Conservation (phyloP, 2,329 filamentous ascomycete genomes). For the Eutypella sp. region DNA sequence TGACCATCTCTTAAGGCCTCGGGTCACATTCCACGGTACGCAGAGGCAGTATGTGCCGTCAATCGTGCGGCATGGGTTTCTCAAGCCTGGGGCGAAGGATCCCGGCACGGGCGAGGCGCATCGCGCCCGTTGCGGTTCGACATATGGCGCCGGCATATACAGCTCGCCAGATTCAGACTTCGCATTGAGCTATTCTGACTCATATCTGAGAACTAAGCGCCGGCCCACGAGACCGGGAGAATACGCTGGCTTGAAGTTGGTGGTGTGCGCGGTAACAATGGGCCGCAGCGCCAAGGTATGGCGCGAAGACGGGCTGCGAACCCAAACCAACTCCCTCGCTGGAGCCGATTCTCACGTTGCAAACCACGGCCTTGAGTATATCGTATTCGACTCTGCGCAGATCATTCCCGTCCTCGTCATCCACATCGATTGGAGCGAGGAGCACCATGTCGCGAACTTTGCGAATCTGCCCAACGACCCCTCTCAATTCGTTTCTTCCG, state of each 20-base stretch:
- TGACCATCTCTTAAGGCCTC: conserved; percentile 30
- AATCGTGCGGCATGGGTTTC: conserved; percentile 40
- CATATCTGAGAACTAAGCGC: too few relatives aligned
- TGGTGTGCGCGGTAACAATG: conserved; percentile 43
- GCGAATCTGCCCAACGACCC: conserved; percentile 15
- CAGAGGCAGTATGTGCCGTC: conserved; percentile 30
- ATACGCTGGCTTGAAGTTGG: conserved; percentile 34
- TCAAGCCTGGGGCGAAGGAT: conserved; percentile 30
- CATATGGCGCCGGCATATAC: conserved; percentile 39
- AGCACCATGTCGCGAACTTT: conserved; percentile 25
- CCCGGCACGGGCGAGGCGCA: conserved; percentile 22
- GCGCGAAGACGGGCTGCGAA: conserved; percentile 23
- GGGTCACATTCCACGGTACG: conserved; percentile 38
- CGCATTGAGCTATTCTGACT: conserved; percentile 31
- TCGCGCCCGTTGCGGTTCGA: conserved; percentile 30
- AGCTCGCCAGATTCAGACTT: conserved; percentile 36
- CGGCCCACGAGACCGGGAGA: conserved; percentile 24
- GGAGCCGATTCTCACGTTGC: conserved; percentile 34
- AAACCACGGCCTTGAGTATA: conserved; percentile 33
- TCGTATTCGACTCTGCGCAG: conserved; percentile 37
- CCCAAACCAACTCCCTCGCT: conserved; percentile 17
- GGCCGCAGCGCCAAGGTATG: conserved; percentile 30
- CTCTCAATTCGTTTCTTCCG: conserved; percentile 9
- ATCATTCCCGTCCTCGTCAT: conserved; percentile 42
- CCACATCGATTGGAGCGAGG: conserved; percentile 36